Base-by-base conservation (phyloP, 1,284 basidiomycete species). In the Ceratobasidium sp. region DNA sequence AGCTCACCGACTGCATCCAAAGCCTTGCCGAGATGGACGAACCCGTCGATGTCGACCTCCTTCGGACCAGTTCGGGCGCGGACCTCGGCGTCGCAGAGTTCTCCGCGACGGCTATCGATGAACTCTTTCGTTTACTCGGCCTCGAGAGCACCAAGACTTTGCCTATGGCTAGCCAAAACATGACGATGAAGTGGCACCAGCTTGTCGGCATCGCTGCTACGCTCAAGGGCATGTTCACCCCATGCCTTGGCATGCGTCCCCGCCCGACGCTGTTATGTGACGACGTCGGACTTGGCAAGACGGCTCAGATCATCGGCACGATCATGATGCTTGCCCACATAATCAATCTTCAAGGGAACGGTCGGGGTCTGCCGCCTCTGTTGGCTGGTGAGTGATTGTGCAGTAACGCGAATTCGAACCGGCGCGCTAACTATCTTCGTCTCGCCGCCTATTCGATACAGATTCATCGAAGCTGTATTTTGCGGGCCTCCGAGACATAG, bases 271-370 rank as follows among this genome's bases (percentile, higher is more conserved):
- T 64, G 5, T 12, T 64, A 4, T 66, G 64, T 44, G 64, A 66
- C 38, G 41, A 66, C 27, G 64, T 66, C 10, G 64, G 64, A 18
- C 41, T 66, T 1, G 64, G 64, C 38, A 66, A 66, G 38, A 66
- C n/a, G n/a, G n/a, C n/a, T n/a, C n/a, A n/a, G n/a, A n/a, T n/a
- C n/a, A n/a, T n/a, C n/a, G n/a, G n/a, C 64, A 38, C 38, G 8
- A 38, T 38, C 38, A 38, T 38, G 38, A 55, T 55, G 68, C 68
- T 70, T 12, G 52, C 23, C 12, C 68, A 70, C 35, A 8, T 35
- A 14, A 55, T 38, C 18, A 35, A 55, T 20, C 30, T 70, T n/a
- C 68, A 70, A 23, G 18, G 38, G 23, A 27, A n/a, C 1, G 33
- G 38, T 3, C 6, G n/a, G 35, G 30, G 52, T 12, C 16, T 70